phyloP scores from a whole-genome alignment of 2,329 filamentous ascomycete species.

The Penicillium janthinellum region DNA sequence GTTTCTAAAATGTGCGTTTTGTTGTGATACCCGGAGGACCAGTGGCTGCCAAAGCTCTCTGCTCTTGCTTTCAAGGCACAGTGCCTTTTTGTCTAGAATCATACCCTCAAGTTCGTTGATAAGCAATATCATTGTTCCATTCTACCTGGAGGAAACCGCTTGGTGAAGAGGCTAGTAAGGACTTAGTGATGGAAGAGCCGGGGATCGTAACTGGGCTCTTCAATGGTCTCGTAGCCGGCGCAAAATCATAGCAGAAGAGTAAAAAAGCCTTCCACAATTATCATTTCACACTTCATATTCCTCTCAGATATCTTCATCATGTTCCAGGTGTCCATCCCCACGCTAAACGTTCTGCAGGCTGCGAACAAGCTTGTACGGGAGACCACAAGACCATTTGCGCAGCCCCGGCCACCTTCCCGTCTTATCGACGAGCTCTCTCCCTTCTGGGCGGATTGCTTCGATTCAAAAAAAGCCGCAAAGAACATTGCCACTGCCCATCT shows the following conservation, averaged over 20 bases:
- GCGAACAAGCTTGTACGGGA: conserved; percentile 18
- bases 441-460: background rate
- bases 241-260: too few species aligned
- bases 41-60: conserved; percentile 16
- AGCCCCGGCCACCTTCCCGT: conserved; percentile 9
- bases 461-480: background rate
- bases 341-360: too few species aligned
- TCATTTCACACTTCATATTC: too few species aligned
- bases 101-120: background rate
- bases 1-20: conserved; percentile 11
- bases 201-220: too few species aligned
- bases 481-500: background rate
- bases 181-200: too few species aligned
- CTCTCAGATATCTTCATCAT: too few species aligned
- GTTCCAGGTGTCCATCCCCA: too few species aligned
- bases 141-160: background rate
- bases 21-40: conserved; percentile 30
- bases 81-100: conserved; percentile 8
- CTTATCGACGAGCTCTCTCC: conserved; percentile 20
- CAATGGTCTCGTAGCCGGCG: too few species aligned
- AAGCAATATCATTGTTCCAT: background rate
- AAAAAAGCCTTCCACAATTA: too few species aligned
- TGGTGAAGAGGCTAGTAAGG: too few species aligned
- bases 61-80: conserved; percentile 18
- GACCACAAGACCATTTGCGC: conserved; percentile 15